These are phyloP conservation scores for Fusarium sp. DNA, from an alignment of 2,329 filamentous ascomycete genomes.

Conservation along the genomic window DNA sequence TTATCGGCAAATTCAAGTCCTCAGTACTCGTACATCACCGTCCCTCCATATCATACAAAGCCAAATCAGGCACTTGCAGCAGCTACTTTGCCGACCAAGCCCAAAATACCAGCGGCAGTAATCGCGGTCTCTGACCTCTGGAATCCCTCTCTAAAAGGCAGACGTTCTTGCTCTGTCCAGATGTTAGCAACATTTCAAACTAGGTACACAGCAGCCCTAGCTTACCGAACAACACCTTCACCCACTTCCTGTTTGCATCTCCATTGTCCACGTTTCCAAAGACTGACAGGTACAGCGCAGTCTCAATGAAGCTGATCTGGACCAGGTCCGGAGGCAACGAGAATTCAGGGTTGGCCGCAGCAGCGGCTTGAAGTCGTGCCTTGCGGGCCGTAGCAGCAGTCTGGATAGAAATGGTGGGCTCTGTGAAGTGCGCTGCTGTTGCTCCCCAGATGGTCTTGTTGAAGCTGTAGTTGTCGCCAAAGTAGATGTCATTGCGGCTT, in stretches of 20 bases:
- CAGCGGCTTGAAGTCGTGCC: constrained; percentile 27
- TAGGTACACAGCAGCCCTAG: not conserved
- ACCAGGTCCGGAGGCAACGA: constrained; percentile 1
- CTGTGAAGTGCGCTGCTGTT: constrained; percentile 31
- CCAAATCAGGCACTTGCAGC: constrained; percentile 9
- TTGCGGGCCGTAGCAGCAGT: constrained; percentile 36
- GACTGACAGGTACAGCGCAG: constrained; percentile 35
- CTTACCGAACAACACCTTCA: constrained; percentile 38
- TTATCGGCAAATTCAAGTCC: not conserved
- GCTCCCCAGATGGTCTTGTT: constrained; percentile 36
- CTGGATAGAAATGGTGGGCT: constrained; percentile 35
- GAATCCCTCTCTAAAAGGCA: constrained; percentile 36
- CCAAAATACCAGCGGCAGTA: constrained; percentile 31
- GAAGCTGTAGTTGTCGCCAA: constrained; percentile 40
- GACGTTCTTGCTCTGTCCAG: constrained; percentile 26
- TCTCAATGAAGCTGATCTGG: constrained; percentile 36
- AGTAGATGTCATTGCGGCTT: constrained; percentile 35
- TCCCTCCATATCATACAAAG: not conserved
- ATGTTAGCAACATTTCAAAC: not conserved
- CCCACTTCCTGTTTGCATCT: constrained; percentile 36
- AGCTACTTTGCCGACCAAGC: constrained; percentile 28
- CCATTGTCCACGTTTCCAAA: constrained; percentile 30
- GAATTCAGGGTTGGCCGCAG: constrained; percentile 32
- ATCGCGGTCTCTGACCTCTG: constrained; percentile 23
- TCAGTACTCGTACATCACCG: not conserved